These are phyloP conservation scores for Trichoderma sp. DNA, from an alignment of 2,329 filamentous ascomycete genomes.

Conservation along the genomic window DNA sequence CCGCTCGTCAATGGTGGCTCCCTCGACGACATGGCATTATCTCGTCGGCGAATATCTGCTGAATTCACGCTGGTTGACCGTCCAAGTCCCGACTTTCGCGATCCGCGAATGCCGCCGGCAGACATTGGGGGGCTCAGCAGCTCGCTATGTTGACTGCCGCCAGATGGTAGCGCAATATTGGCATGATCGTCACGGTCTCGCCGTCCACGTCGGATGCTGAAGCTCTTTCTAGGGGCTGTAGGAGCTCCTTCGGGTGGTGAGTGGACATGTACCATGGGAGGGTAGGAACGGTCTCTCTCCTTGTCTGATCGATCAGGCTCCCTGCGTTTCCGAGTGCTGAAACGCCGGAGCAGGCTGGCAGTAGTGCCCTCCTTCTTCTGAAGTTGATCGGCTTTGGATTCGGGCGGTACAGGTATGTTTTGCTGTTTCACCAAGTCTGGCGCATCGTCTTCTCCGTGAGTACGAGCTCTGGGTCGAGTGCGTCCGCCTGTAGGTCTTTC, in stretches of 20 bases:
- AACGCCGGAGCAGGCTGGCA: conserved; percentile 78
- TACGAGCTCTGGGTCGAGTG: conserved; percentile 81
- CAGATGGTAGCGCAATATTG: conserved; percentile 53
- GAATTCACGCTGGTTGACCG: conserved; percentile 92
- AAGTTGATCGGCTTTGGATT: conserved; percentile 61
- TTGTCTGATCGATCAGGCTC: conserved; percentile 65
- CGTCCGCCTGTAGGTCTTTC: conserved; percentile 84
- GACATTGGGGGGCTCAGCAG: conserved; percentile 73
- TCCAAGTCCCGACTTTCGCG: conserved; percentile 68
- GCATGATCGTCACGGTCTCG: conserved; percentile 55
- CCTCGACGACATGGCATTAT: conserved; percentile 50
- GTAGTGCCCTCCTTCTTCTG: conserved; percentile 85
- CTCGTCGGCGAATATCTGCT: conserved; percentile 72
- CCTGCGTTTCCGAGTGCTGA: conserved; percentile 81
- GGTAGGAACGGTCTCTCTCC: conserved; percentile 67
- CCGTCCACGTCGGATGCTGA: conserved; percentile 70
- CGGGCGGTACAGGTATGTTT: conserved; percentile 45
- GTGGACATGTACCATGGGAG: conserved; percentile 76
- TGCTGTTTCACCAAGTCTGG: conserved; percentile 55
- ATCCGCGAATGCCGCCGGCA: conserved; percentile 56
- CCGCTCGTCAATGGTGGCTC: conserved; percentile 76
- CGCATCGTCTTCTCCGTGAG: conserved; percentile 91
- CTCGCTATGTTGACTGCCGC: conserved; percentile 70
- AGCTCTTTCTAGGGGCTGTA: conserved; percentile 75
- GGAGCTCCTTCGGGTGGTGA: conserved; percentile 64